Percentiles rank a stretch among this genome's conserved stretches.
phyloP scores from a whole-genome alignment of 106 monocot species.

The Xerophyta viscosa region DNA sequence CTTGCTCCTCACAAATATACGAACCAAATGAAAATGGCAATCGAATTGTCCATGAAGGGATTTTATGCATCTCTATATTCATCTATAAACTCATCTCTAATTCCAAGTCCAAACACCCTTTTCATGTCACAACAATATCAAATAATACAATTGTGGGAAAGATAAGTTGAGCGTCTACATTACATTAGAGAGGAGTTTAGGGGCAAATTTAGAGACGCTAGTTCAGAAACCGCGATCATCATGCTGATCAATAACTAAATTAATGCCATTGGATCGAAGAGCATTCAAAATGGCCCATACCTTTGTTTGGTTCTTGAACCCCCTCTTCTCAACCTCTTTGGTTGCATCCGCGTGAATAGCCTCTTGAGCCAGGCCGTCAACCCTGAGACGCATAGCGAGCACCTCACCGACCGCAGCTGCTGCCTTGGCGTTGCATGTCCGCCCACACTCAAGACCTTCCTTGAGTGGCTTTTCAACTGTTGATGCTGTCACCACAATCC shows the following conservation, averaged over 20 bases:
- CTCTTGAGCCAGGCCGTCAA: slow-evolving; percentile 71
- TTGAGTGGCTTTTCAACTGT: slow-evolving; percentile 75
- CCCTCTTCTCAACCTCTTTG: slow-evolving; percentile 95
- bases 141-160: too few species aligned
- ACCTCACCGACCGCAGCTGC: slow-evolving; percentile 89
- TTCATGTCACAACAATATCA: too few species aligned
- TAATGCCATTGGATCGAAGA: slow-evolving; percentile 60
- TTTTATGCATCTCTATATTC: too few species aligned
- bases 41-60: too few species aligned
- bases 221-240: not conserved
- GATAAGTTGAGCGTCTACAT: too few species aligned
- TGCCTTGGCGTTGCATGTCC: slow-evolving; percentile 83
- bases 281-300: slow-evolving; percentile 91
- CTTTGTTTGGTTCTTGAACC: slow-evolving; percentile 76
- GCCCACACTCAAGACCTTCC: slow-evolving; percentile 46
- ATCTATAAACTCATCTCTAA: too few species aligned
- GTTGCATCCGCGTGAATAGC: slow-evolving; percentile 66
- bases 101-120: too few species aligned
- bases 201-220: not conserved
- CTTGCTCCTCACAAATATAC: too few species aligned
- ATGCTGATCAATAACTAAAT: slow-evolving; percentile 45
- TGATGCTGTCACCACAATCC: slow-evolving; percentile 60
- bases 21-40: too few species aligned
- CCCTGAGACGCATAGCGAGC: slow-evolving; percentile 86
- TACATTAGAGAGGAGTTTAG: too few species aligned